phyloP scores from a whole-genome alignment of 139 green algal species.

The Tetradesmus lagerheimii region DNA sequence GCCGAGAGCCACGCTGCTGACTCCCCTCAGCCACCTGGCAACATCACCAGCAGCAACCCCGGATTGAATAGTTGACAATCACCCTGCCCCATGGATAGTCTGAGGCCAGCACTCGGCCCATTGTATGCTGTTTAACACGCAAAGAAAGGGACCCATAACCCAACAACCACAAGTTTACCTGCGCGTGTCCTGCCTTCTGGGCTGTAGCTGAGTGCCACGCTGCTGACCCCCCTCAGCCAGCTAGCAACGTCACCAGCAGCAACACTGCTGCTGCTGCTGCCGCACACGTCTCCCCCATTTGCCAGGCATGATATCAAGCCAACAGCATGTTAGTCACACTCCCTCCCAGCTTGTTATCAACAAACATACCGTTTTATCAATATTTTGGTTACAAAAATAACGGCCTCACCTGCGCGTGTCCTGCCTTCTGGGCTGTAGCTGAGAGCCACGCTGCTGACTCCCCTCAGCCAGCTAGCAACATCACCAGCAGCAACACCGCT shows the following conservation, averaged over 20 bases:
- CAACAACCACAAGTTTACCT: too few species aligned
- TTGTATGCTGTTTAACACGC: too few species aligned
- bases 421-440: constrained; percentile 38
- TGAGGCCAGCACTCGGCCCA: too few species aligned
- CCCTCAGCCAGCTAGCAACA: not conserved
- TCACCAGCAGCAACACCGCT: not conserved
- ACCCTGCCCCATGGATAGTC: too few species aligned
- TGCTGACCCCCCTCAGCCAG: constrained; percentile 3
- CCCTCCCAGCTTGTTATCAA: too few species aligned
- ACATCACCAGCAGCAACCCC: constrained; percentile 5
- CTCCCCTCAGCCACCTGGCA: not conserved
- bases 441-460: constrained; percentile 4
- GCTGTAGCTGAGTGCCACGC: constrained; percentile 26
- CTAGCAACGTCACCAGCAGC: not conserved
- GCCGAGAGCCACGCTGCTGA: constrained; percentile 6
- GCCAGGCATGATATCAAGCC: too few species aligned
- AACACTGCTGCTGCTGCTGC: constrained; percentile 1
- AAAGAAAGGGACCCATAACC: too few species aligned
- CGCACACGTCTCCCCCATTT: too few species aligned
- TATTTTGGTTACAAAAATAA: too few species aligned
- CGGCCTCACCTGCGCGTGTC: constrained; percentile 23
- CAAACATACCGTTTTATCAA: too few species aligned
- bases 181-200: not conserved
- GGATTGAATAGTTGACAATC: too few species aligned
- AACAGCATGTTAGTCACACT: too few species aligned